Evolutionary conservation across 2,329 filamentous ascomycete species (phyloP), one percentile per base, ranked within the genome.

Genomic region (Cladosporium velox): DNA sequence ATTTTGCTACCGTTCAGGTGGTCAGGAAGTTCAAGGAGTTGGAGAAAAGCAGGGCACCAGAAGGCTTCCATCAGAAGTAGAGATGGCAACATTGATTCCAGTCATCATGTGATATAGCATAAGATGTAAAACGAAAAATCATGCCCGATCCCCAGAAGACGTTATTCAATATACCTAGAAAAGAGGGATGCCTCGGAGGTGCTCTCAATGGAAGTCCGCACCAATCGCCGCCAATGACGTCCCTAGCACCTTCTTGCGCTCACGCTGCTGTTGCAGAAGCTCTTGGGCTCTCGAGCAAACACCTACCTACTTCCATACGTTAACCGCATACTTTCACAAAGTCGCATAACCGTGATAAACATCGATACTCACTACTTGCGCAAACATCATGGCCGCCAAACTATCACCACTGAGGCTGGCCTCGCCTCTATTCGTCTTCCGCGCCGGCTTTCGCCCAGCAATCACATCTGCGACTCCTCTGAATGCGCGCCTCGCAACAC

Each of bases 391-490:
- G 64, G 47, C 64, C 21, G 47, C 35, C 57, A 60, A 26, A 54
- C 14, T 65, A 54, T 30, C 55, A 60, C 55, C 55, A 34, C 47
- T 54, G 55, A 59, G 44, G 24, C 47, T 59, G 15, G 12, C 64
- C 44, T 65, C 64, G 21, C 64, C 58, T 41, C 64, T 59, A 4
- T 60, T 65, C 57, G 51, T 55, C 30, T 60, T 65, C 47, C 64
- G 64, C 64, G 47, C 64, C 47, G 64, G 44, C 32, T 52, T 32
- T 34, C 47, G 55, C 24, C 64, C 64, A 54, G 55, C 47, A 60
- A 54, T 65, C 30, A 54, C 60, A 12, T 21, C 61, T 18, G 51
- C 61, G 44, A 28, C 51, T 21, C 35, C 61, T 57, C 24, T 57
- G 18, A 57, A 55, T 55, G 44, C 55, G 41, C 64, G 55, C 32